Percentiles rank a stretch among this genome's conserved stretches.
phyloP scores from a whole-genome alignment of 176 grass and related monocot species.

The Rhynchospora breviuscula region DNA sequence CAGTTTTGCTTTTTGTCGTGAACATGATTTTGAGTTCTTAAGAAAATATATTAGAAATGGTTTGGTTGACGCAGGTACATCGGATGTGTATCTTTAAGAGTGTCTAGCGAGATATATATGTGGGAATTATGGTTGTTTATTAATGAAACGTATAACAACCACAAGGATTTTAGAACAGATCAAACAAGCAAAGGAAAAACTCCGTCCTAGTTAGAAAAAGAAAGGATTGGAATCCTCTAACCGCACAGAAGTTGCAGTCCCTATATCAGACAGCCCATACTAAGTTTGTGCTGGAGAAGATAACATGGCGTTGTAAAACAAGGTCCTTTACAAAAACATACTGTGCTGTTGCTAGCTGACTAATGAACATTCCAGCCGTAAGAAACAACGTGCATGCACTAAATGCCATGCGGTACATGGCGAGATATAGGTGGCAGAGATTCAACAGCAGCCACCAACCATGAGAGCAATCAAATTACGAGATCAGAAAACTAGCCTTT shows the following conservation, averaged over 20 bases:
- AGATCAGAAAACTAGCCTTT: neutral
- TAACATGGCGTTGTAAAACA: neutral
- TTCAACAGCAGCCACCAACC: conserved; percentile 9
- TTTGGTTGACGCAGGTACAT: neutral
- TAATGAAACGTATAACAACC: too few species aligned
- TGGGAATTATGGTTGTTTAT: too few species aligned
- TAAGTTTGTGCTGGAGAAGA: neutral
- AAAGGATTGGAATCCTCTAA: neutral
- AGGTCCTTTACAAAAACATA: neutral
- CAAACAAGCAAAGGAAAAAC: too few species aligned
- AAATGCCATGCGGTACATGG: conserved; percentile 12
- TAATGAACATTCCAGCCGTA: neutral
- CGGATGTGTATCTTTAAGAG: too few species aligned
- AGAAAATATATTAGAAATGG: neutral
- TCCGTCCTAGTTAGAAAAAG: neutral
- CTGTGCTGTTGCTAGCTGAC: neutral
- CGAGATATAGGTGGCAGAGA: conserved; percentile 6
- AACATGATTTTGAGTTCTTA: neutral
- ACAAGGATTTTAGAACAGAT: too few species aligned
- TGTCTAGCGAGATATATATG: too few species aligned
- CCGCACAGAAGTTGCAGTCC: neutral
- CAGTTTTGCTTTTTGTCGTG: conserved; percentile 23
- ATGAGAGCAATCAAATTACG: neutral
- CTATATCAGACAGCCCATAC: neutral
- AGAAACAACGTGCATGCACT: neutral